Conservation (phyloP, 192 early-diverging fungal species). For the Umbelopsis vinacea region DNA sequence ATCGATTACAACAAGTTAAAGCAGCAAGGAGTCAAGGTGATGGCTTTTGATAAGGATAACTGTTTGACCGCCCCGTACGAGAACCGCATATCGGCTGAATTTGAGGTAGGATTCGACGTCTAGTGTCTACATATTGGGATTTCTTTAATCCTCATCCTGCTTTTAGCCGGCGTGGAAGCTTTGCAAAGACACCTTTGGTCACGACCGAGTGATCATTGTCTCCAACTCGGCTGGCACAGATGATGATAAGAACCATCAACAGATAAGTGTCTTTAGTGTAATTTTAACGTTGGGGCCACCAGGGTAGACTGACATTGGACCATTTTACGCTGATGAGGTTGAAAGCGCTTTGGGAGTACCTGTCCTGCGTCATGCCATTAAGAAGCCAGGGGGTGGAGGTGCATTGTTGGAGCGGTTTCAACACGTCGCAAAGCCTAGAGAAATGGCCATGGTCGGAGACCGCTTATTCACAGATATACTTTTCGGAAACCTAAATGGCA, state of each 20-base stretch:
- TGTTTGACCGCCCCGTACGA: conserved; percentile 88
- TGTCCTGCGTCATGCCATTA: conserved; percentile 57
- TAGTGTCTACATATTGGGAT: not conserved
- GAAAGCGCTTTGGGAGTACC: conserved; percentile 57
- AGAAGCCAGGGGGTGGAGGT: conserved; percentile 81
- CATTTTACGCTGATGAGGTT: conserved; percentile 39
- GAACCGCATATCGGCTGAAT: conserved; percentile 67
- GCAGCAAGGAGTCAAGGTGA: conserved; percentile 62
- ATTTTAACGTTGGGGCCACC: conserved; percentile 85
- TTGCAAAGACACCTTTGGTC: conserved; percentile 67
- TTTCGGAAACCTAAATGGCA: conserved; percentile 78
- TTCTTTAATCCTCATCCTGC: not conserved
- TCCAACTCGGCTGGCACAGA: conserved; percentile 91
- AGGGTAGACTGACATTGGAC: conserved; percentile 74
- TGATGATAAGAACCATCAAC: conserved; percentile 63
- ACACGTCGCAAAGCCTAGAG: conserved; percentile 31
- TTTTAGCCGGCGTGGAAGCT: conserved; percentile 63
- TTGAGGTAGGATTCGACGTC: conserved; percentile 46
- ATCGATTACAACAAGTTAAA: conserved; percentile 69
- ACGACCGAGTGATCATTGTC: conserved; percentile 72
- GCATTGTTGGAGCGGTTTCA: conserved; percentile 60
- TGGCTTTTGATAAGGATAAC: conserved; percentile 99
- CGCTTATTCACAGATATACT: conserved; percentile 86
- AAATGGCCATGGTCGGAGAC: conserved; percentile 86
- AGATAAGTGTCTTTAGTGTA: conserved; percentile 52